These are phyloP conservation scores for Halenospora varia DNA, from an alignment of 495 filamentous ascomycete genomes.

Conservation along the genomic window DNA sequence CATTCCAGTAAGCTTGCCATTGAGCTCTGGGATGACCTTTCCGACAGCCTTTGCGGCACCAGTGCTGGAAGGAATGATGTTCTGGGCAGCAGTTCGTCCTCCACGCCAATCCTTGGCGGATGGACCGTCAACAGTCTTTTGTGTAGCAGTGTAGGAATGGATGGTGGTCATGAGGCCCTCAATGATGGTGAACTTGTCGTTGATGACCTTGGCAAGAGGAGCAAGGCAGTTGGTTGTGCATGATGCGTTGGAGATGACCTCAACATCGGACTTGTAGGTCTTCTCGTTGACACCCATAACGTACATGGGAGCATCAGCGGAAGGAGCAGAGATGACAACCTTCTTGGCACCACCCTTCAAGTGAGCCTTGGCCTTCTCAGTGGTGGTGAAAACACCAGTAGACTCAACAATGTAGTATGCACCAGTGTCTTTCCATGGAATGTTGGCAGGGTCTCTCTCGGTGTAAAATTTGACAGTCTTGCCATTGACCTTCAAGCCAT, in stretches of 20 bases:
- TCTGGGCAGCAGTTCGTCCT: conserved; percentile 96
- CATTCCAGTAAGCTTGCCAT: conserved; percentile 99
- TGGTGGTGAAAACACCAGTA: conserved; percentile 99
- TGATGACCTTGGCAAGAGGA: conserved; percentile 96
- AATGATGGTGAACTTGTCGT: conserved; percentile 96
- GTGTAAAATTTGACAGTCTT: conserved; percentile 95
- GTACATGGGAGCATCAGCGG: conserved; percentile 99
- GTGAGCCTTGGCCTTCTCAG: conserved; percentile 90
- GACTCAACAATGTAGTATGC: conserved; percentile 98
- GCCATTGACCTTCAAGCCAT: conserved; percentile 85
- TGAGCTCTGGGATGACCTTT: conserved; percentile 95
- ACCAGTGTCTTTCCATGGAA: conserved; percentile 87
- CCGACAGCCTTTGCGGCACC: conserved; percentile 99
- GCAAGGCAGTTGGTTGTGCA: conserved; percentile 99
- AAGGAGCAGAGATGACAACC: conserved; percentile 99
- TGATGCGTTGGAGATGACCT: conserved; percentile 97
- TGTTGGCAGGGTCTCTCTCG: conserved; percentile 84
- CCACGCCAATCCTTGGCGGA: conserved; percentile 99
- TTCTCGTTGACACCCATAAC: conserved; percentile 99
- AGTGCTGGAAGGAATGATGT: conserved; percentile 99
- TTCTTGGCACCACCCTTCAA: conserved; percentile 99
- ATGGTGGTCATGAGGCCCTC: conserved; percentile 99
- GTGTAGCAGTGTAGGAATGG: conserved; percentile 99
- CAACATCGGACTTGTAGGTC: conserved; percentile 80
- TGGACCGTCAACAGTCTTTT: conserved; percentile 98